phyloP scores from a whole-genome alignment of 257 asterid species.

The Catharanthus roseus region DNA sequence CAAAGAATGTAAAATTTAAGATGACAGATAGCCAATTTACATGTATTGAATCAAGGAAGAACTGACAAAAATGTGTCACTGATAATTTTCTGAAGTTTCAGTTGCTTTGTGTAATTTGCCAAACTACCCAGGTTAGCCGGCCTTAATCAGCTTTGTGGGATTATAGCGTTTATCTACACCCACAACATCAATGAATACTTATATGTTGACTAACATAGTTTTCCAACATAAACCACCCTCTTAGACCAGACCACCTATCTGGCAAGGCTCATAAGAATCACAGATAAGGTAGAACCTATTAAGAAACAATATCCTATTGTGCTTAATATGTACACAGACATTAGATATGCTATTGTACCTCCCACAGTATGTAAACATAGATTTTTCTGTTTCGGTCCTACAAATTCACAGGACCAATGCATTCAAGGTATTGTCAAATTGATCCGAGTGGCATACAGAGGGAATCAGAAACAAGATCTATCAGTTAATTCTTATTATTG shows the following conservation, averaged over 20 bases:
- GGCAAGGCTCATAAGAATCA: neutral
- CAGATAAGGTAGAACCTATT: neutral
- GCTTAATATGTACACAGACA: neutral
- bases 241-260: neutral
- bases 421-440: slow-evolving; percentile 1
- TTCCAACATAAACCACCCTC: neutral
- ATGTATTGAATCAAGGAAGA: too few species aligned
- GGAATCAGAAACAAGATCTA: neutral
- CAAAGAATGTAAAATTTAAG: neutral
- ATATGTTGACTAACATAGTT: neutral
- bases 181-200: neutral
- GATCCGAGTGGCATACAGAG: slow-evolving; percentile 3
- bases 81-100: too few species aligned
- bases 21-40: neutral
- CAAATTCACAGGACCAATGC: neutral
- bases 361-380: neutral
- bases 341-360: neutral
- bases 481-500: too few species aligned
- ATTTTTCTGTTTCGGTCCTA: neutral
- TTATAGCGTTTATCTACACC: neutral
- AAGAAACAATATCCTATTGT: neutral
- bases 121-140: neutral
- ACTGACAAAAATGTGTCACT: neutral
- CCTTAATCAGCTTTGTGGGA: neutral
- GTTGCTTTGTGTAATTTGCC: neutral